These are phyloP conservation scores for Nannizziopsis arthrosporioides DNA, from an alignment of 2,329 filamentous ascomycete genomes.

Conservation along the genomic window DNA sequence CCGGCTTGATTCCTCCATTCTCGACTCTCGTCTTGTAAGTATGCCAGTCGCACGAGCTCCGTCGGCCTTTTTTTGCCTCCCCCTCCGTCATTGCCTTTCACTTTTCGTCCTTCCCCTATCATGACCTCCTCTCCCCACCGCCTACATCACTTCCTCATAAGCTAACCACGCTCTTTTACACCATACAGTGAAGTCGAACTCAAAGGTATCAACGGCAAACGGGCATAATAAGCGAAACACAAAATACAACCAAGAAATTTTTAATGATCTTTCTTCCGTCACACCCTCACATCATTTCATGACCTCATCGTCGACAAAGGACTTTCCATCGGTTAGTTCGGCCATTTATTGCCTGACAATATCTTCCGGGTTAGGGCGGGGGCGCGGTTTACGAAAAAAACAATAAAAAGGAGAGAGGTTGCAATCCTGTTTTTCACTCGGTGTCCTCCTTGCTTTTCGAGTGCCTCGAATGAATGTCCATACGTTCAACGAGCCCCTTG, in stretches of 20 bases:
- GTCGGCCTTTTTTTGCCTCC: not conserved
- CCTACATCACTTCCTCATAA: constrained; percentile 10
- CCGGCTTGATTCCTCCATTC: constrained; percentile 61
- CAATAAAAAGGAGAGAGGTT: no score
- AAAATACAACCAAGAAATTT: not conserved
- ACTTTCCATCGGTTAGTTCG: no score
- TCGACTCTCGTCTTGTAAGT: constrained; percentile 73
- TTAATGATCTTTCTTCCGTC: not conserved
- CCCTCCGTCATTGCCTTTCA: not conserved
- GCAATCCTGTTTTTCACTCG: no score
- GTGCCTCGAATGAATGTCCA: no score
- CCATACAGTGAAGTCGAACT: constrained; percentile 54
- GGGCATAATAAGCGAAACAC: constrained; percentile 22
- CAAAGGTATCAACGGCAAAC: constrained; percentile 49
- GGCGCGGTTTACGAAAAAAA: no score
- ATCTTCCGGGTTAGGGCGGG: no score
- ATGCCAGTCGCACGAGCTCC: not conserved
- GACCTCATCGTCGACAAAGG: no score
- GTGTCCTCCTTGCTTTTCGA: no score
- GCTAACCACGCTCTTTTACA: constrained; percentile 4
- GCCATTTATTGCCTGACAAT: no score
- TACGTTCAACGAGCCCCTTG: no score
- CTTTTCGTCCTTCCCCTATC: not conserved
- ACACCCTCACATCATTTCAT: not conserved
- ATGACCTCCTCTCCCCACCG: not conserved